phyloP scores from a whole-genome alignment of 2,329 filamentous ascomycete species.

The Alternaria postmessia region DNA sequence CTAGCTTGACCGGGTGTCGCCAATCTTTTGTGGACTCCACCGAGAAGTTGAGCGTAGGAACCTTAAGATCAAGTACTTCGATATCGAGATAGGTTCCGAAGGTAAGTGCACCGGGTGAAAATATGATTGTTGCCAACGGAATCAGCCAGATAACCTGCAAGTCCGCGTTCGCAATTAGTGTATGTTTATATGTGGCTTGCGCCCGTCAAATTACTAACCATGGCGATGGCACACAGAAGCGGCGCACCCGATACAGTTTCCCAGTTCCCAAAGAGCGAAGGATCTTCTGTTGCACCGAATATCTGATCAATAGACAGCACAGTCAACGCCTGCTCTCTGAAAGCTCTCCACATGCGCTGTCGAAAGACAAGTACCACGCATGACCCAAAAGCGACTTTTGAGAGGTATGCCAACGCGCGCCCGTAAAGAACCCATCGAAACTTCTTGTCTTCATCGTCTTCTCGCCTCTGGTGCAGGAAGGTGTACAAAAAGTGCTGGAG shows the following conservation, averaged over 20 bases:
- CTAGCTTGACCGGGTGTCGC: slow-evolving; percentile 38
- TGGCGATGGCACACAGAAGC: slow-evolving; percentile 35
- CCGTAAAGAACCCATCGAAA: slow-evolving; percentile 46
- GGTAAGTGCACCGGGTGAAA: slow-evolving; percentile 48
- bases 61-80: slow-evolving; percentile 21
- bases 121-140: slow-evolving; percentile 49
- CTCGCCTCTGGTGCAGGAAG: slow-evolving; percentile 36
- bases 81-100: slow-evolving; percentile 44
- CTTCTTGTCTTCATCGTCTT: slow-evolving; percentile 39
- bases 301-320: slow-evolving; percentile 48
- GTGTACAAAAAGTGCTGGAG: slow-evolving; percentile 45
- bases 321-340: slow-evolving; percentile 42
- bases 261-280: slow-evolving; percentile 45
- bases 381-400: slow-evolving; percentile 47
- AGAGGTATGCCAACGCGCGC: slow-evolving; percentile 46
- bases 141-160: slow-evolving; percentile 42
- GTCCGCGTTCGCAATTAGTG: background rate
- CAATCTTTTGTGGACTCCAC: slow-evolving; percentile 44
- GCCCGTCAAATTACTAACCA: slow-evolving; percentile 3
- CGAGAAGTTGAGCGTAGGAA: slow-evolving; percentile 42
- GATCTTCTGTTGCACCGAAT: slow-evolving; percentile 47
- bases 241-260: slow-evolving; percentile 42
- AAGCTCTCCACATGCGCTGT: slow-evolving; percentile 49
- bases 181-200: background rate
- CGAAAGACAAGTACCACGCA: slow-evolving; percentile 43